Evolutionary conservation across 2,329 filamentous ascomycete genomes (phyloP), one percentile per base, ranked within the genome.

Genomic region (Botrytis fabae): DNA sequence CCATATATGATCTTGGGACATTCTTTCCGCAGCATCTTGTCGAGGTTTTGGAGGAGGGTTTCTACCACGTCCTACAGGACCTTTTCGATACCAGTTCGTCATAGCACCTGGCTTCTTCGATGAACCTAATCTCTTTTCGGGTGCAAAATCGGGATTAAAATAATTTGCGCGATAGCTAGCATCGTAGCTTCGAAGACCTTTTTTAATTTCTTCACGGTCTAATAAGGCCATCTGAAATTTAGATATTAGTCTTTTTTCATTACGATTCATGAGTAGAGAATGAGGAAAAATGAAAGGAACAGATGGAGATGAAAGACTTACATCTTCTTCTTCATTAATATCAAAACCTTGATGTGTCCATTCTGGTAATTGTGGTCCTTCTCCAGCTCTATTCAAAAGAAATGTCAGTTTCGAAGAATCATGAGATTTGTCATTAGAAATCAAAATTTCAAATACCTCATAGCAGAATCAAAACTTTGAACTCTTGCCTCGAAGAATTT

Each of bases 81-180:
- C 65, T 20, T 57, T 69, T 28, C 65, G 65, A 42, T 69, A 59
- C 65, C 65, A 69, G 10, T 69, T 69, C 1, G 65, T 69, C 65
- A 69, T 69, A 28, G 18, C 18, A 25, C 65, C 35, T 10, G 65
- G 10, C 2, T 12, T 40, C 16, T 10, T n/a, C 14, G 48, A 38
- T 42, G 35, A 35, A 10, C 4, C 16, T 44, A 4, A 7, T 57
- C 1, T 28, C 8, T n/a, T 8, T 16, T 69, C 65, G 22, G 54
- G 42, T 14, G 14, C 32, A 25, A 70, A 28, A 5, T 44, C 57
- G 16, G 69, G 20, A 44, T 62, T 38, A 12, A 70, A 18, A 25
- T 25, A 63, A 18, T 63, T 70, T 16, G 40, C 28, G 42, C 32
- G 69, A 25, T 46, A 70, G 25, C 57, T 28, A 5, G 48, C 42